Percentiles rank a stretch among this genome's conserved stretches.
Evolutionary conservation across 2,329 filamentous ascomycete species (phyloP).

Genomic region (Alternaria ventricosa): DNA sequence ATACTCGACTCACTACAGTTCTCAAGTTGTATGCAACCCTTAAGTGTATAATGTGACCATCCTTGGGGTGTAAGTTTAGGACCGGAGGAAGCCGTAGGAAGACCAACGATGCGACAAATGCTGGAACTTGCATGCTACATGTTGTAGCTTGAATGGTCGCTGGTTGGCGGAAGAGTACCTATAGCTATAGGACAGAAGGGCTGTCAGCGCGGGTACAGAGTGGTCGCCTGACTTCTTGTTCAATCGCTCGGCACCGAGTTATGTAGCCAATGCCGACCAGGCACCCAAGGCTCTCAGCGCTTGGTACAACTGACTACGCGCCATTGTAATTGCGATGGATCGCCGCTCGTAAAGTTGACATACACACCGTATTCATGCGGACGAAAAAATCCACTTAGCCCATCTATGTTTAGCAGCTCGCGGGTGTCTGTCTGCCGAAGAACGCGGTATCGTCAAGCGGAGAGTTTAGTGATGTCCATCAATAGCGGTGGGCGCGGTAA

Average conservation of each 20-base stretch:
- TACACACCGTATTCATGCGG: background rate
- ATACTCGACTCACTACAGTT: background rate
- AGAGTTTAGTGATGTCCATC: conserved; percentile 13
- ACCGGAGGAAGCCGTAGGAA: background rate
- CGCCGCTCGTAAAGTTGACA: background rate
- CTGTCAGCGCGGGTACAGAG: background rate
- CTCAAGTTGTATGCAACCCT: background rate
- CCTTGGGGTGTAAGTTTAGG: background rate
- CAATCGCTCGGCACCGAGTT: background rate
- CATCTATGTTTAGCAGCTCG: background rate
- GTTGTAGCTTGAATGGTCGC: background rate
- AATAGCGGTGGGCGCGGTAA: conserved; percentile 9
- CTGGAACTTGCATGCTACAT: background rate
- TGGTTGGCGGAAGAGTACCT: background rate
- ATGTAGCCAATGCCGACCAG: conserved; percentile 5
- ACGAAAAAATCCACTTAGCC: background rate
- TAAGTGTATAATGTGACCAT: background rate
- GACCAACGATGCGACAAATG: background rate
- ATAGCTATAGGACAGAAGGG: background rate
- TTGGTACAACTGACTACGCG: background rate
- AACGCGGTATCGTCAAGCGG: background rate
- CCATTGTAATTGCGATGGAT: background rate
- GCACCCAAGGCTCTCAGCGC: conserved; percentile 9
- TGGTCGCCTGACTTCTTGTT: conserved; percentile 2
- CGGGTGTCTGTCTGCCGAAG: background rate